Base-by-base conservation (phyloP, 2,329 filamentous ascomycete species). In the Aureobasidium subglaciale region DNA sequence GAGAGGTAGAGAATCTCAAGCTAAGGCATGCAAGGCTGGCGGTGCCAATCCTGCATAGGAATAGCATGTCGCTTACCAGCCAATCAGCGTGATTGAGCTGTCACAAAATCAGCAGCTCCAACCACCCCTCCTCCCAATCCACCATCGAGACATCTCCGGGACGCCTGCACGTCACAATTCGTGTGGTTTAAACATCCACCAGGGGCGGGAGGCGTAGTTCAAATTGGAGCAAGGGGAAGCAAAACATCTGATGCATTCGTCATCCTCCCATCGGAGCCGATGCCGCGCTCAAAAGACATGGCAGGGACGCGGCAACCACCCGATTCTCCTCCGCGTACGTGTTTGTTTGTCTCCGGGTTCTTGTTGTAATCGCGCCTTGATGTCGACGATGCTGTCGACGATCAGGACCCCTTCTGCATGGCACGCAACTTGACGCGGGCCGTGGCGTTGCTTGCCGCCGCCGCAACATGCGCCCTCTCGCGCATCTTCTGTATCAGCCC, bases 91-190 rank as follows among this genome's bases (percentile, higher is more conserved):
- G 22, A 9, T 3, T 38, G 50, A 37, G n/a, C n/a, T n/a, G n/a
- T 54, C 50, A 54, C 38, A 43, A n/a, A 43, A 43, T 54, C 38
- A 54, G 50, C 50, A 43, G 38, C 13, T 54, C 50, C 50, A 54
- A 54, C 50, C 49, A 53, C 49, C 50, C 43, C 50, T 34, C 37
- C 50, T 43, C 48, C 34, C 45, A 49, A 35, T 49, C 45, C 37
- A 35, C 37, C 50, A 42, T 24, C 50, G 27, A 43, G 16, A 37
- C 34, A 40, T 40, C 18, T 35, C 38, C 18, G 49, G 50, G 37
- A 35, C 27, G 50, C 49, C 50, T 54, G 50, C 50, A 54, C 50
- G 50, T 54, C 50, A 54, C 50, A 43, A 54, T 54, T 35, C 38
- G 30, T 43, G 50, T 54, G 50, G 38, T 38, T 54, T 54, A 38